phyloP scores from a whole-genome alignment of 2,329 filamentous ascomycete species.

The Diaporthe ilicicola region DNA sequence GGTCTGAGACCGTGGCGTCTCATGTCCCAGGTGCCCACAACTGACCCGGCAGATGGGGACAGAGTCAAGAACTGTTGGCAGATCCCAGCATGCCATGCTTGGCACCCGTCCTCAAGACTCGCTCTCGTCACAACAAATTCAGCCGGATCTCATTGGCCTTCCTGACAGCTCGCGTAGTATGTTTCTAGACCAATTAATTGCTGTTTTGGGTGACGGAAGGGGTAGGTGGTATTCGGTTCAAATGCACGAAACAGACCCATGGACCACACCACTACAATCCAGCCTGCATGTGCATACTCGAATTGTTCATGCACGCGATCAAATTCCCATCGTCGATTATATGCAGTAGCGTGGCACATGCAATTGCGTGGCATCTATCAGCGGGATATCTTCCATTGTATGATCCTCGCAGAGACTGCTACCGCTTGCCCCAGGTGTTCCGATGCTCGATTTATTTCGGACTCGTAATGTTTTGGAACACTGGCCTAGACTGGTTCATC shows the following conservation, averaged over 20 bases:
- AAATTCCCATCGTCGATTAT: background rate
- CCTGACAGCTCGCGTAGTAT: background rate
- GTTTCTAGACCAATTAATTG: background rate
- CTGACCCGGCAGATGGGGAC: constrained; percentile 1
- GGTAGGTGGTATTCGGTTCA: background rate
- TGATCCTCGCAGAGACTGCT: too few relatives aligned
- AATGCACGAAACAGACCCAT: background rate
- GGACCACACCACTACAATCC: background rate
- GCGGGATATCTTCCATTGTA: too few relatives aligned
- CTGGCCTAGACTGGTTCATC: too few relatives aligned
- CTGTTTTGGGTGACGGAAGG: background rate
- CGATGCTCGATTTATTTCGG: too few relatives aligned
- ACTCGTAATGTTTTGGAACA: too few relatives aligned
- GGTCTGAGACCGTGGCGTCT: constrained; percentile 10
- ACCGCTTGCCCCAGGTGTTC: too few relatives aligned
- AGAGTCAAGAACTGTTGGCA: background rate
- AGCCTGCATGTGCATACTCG: background rate
- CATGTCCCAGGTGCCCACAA: constrained; percentile 3
- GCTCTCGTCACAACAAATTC: background rate
- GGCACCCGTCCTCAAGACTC: background rate
- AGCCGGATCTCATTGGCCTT: background rate
- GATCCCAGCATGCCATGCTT: background rate
- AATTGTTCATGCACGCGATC: background rate
- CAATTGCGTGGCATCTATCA: too few relatives aligned
- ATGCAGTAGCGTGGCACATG: background rate